These are phyloP conservation scores for Misopates orontium DNA, from an alignment of 257 asterid genomes.

Conservation along the genomic window DNA sequence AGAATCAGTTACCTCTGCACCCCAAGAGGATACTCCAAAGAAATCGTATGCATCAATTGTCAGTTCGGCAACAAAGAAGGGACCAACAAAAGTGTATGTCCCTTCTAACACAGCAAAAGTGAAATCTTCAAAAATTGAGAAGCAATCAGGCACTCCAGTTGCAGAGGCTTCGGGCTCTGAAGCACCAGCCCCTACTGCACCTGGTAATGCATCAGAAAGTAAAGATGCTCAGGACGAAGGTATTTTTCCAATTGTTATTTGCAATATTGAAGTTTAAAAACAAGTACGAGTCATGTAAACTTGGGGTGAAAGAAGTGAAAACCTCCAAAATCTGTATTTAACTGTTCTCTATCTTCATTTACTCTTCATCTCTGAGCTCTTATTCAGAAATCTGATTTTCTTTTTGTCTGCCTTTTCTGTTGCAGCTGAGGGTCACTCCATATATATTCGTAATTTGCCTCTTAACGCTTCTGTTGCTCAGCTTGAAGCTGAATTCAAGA, in stretches of 20 bases:
- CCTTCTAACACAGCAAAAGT: slow-evolving; percentile 43
- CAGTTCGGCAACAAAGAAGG: slow-evolving; percentile 62
- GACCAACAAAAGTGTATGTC: slow-evolving; percentile 52
- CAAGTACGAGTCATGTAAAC: background rate
- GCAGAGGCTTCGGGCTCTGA: slow-evolving; percentile 46
- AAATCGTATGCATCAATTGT: slow-evolving; percentile 91
- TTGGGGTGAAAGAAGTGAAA: background rate
- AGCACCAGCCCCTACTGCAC: slow-evolving; percentile 30
- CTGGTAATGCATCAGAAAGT: slow-evolving; percentile 40
- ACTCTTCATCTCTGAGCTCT: slow-evolving; percentile 2
- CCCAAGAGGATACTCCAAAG: slow-evolving; percentile 67
- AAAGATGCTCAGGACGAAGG: slow-evolving; percentile 60
- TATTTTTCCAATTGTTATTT: slow-evolving; percentile 24
- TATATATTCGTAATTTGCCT: slow-evolving; percentile 82
- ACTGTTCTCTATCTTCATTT: too few species aligned
- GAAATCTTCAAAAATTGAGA: slow-evolving; percentile 41
- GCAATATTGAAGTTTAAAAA: too few species aligned
- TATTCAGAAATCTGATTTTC: slow-evolving; percentile 9
- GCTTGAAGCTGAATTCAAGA: slow-evolving; percentile 75
- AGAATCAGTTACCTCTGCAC: slow-evolving; percentile 45
- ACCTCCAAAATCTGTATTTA: background rate
- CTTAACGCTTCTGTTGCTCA: slow-evolving; percentile 52
- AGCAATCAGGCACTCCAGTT: slow-evolving; percentile 38
- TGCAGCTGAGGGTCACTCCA: slow-evolving; percentile 78
- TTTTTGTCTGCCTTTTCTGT: slow-evolving; percentile 21